phyloP scores from a whole-genome alignment of 2,329 filamentous ascomycete genomes.

The Saccharata proteae region DNA sequence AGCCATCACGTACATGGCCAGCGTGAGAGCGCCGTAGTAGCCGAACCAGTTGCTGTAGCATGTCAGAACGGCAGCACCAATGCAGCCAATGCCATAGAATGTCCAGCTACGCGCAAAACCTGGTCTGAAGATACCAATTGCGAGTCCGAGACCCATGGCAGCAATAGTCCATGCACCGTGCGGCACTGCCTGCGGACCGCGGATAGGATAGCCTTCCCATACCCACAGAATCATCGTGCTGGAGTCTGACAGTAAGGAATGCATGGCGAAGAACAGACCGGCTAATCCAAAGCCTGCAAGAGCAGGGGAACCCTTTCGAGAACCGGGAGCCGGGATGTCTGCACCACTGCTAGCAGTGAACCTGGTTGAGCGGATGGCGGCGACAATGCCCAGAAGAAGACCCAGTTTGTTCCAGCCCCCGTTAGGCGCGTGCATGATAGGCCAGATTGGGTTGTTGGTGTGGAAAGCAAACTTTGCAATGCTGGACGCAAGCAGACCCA shows the following conservation, averaged over 20 bases:
- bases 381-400: constrained; percentile 60
- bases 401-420: constrained; percentile 88
- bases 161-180: constrained; percentile 79
- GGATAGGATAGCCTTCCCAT: constrained; percentile 90
- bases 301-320: constrained; percentile 53
- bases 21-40: constrained; percentile 67
- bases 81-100: constrained; percentile 62
- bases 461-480: constrained; percentile 85
- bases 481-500: constrained; percentile 75
- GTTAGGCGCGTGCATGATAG: constrained; percentile 77
- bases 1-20: constrained; percentile 73
- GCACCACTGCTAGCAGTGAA: constrained; percentile 37
- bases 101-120: constrained; percentile 64
- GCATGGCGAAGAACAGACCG: constrained; percentile 77
- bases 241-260: constrained; percentile 87
- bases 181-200: constrained; percentile 77
- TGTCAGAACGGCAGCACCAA: constrained; percentile 70
- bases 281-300: constrained; percentile 68
- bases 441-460: constrained; percentile 96
- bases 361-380: constrained; percentile 64
- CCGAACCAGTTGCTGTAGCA: constrained; percentile 72
- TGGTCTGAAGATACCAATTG: constrained; percentile 64
- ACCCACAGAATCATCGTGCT: constrained; percentile 99
- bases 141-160: constrained; percentile 72
- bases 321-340: constrained; percentile 39